Conservation (phyloP, 2,329 filamentous ascomycete genomes). For the Rutstroemia sp. region DNA sequence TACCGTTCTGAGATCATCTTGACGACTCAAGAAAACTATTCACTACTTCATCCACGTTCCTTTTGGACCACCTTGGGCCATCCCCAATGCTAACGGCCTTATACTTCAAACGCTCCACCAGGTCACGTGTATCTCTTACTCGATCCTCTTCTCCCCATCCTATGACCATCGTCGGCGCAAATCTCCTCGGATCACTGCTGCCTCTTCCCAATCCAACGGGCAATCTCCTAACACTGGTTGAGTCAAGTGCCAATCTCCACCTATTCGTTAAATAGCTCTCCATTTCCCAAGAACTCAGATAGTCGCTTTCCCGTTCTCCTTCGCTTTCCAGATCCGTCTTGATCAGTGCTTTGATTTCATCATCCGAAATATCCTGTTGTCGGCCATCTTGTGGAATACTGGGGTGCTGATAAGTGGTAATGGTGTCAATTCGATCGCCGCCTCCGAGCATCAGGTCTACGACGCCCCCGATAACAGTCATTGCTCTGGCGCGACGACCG, state of each 20-base stretch:
- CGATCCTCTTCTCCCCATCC: constrained; percentile 8
- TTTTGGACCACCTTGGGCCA: constrained; percentile 12
- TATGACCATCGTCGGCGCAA: constrained; percentile 13
- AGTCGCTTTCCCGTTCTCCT: constrained; percentile 10
- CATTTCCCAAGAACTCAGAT: constrained; percentile 12
- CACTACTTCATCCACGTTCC: not conserved
- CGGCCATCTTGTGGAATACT: not conserved
- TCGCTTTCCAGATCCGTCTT: not conserved
- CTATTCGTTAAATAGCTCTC: constrained; percentile 12
- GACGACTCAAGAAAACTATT: not conserved
- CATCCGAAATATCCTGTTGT: not conserved
- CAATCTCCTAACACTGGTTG: not conserved
- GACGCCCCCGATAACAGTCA: constrained; percentile 2
- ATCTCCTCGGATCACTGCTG: not conserved
- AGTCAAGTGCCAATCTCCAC: constrained; percentile 13
- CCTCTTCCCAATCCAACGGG: constrained; percentile 2
- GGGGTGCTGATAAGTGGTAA: not conserved
- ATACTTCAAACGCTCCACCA: constrained; percentile 10
- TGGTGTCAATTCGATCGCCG: constrained; percentile 1
- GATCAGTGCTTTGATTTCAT: constrained; percentile 1
- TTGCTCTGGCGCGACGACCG: not conserved
- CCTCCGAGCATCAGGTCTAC: constrained; percentile 15
- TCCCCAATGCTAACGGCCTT: constrained; percentile 12
- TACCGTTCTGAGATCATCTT: too few relatives aligned
- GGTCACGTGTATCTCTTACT: constrained; percentile 1